Evolutionary conservation across 177 flowering plant species (phyloP).

Genomic region (Vitis hybrid): DNA sequence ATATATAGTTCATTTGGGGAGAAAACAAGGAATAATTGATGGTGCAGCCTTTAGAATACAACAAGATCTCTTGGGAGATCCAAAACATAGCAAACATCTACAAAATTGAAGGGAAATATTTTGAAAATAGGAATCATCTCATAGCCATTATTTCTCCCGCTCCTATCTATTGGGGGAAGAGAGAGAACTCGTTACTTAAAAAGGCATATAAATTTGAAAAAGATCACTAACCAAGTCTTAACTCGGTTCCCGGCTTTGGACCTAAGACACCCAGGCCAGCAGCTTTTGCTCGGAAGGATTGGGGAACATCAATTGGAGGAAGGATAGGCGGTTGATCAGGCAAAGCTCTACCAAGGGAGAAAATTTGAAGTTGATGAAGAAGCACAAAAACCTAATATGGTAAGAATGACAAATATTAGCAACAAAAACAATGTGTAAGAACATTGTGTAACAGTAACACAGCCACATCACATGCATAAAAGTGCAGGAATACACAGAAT

Average conservation of each 20-base stretch:
- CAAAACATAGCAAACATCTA: not conserved
- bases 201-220: not conserved
- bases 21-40: too few species aligned
- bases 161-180: too few species aligned
- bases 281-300: constrained; percentile 57
- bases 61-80: not conserved
- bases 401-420: constrained; percentile 3
- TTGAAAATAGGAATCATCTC: not conserved
- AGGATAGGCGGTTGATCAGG: constrained; percentile 76
- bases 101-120: not conserved
- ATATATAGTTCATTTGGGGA: too few species aligned
- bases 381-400: constrained; percentile 74
- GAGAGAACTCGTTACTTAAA: not conserved
- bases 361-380: constrained; percentile 77
- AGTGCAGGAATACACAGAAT: too few species aligned
- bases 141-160: not conserved
- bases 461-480: too few species aligned
- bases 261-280: constrained; percentile 61
- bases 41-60: too few species aligned
- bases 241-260: constrained; percentile 77
- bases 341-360: constrained; percentile 64
- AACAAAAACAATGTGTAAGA: not conserved
- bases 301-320: constrained; percentile 42
- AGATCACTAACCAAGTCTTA: constrained; percentile 64
- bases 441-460: not conserved